Base-by-base conservation (phyloP, 2,329 filamentous ascomycete genomes). In the Fusarium brachygibbosum region DNA sequence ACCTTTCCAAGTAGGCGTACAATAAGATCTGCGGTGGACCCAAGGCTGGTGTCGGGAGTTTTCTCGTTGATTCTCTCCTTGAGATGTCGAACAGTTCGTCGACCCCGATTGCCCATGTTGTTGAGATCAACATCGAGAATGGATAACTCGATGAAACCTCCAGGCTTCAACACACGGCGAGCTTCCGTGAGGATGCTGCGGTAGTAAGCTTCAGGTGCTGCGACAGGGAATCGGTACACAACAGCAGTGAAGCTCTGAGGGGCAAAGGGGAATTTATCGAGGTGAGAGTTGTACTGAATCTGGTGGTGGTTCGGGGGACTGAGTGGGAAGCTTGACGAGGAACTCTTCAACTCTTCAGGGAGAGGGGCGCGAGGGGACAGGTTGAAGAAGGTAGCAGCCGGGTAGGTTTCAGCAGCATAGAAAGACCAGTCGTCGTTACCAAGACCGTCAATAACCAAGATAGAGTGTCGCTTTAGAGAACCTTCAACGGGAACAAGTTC, bases 391-490 rank as follows among this genome's bases (percentile, higher is more conserved):
- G 88, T 90, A 0, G 90, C 90, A 1, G 85, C 84, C 0, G 91
- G 90, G 69, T 95, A 95, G 1, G 91, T 93, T 75, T 94, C 88
- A 9, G 93, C 91, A 21, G 92, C 92, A 72, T 94, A 95, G 77
- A 93, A 94, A 0, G 92, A 94, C 93, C 93, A 96, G 75, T 96
- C 93, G 70, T 91, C 89, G 74, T 94, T 94, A n/a, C 93, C 93
- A 31, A 96, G 88, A 7, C 93, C 93, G 79, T 96, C 93, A 58
- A 96, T 86, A 19, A 96, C 90, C 5, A 96, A 84, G 28, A 96
- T 88, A 0, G 87, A 89, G 58, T 82, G 90, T 56, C 81, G 87
- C 81, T 85, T 71, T 21, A 73, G 58, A 1, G 74, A 73, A 8
- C 75, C 68, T 21, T 76, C 74, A 7, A 73, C 79, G 75, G 80